A percentile compares a stretch with the other conserved stretches of the same genome.
phyloP scores from a whole-genome alignment of 257 asterid genomes.

The Solanum sitiens region DNA sequence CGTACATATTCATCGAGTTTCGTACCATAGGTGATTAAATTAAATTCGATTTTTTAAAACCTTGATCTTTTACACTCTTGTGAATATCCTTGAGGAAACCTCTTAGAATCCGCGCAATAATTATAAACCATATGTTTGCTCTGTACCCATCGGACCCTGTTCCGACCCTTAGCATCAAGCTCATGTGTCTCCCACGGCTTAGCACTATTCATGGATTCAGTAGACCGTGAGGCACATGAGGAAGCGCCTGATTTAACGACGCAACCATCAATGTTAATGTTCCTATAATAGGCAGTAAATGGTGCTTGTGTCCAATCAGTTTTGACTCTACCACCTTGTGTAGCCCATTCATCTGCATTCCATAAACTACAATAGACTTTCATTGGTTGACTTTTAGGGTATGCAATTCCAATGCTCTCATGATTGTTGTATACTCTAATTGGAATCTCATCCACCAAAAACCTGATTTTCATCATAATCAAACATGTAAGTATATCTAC shows the following conservation, averaged over 20 bases:
- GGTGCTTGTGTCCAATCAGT: conserved; percentile 59
- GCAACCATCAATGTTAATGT: conserved; percentile 25
- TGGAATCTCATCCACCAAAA: conserved; percentile 48
- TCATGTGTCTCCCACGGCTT: conserved; percentile 41
- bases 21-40: not conserved
- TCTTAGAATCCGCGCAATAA: conserved; percentile 23
- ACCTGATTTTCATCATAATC: conserved; percentile 10
- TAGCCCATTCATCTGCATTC: conserved; percentile 68
- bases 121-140: conserved; percentile 25
- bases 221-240: not conserved
- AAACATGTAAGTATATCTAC: not conserved
- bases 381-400: conserved; percentile 48
- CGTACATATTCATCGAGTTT: not conserved
- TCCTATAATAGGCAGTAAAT: conserved; percentile 28
- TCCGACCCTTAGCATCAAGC: conserved; percentile 27
- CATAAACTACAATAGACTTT: conserved; percentile 41
- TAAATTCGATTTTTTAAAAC: not conserved
- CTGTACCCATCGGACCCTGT: conserved; percentile 29
- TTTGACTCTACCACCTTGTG: conserved; percentile 60
- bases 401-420: conserved; percentile 26
- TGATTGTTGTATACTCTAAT: conserved; percentile 53
- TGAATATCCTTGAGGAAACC: conserved; percentile 35
- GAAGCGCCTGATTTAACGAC: conserved; percentile 7
- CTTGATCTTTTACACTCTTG: conserved; percentile 30
- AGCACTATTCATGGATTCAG: not conserved